These are phyloP conservation scores for Saksenaea vasiformis DNA, from an alignment of 371 early-diverging fungal genomes.

Conservation along the genomic window DNA sequence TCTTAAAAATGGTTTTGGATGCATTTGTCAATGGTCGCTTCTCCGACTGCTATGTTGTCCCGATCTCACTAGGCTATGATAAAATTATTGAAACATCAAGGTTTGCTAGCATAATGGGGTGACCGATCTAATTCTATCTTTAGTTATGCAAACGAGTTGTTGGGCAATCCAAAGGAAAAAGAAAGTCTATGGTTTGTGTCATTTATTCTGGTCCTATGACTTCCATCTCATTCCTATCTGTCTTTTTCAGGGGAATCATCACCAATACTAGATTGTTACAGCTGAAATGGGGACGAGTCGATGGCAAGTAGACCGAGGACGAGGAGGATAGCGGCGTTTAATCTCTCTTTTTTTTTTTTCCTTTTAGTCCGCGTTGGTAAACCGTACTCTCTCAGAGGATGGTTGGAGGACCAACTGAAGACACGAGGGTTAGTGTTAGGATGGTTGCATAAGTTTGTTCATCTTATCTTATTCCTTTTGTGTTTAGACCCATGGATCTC, in stretches of 20 bases:
- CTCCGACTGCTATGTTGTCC: slow-evolving; percentile 77
- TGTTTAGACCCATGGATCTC: slow-evolving; percentile 33
- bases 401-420: slow-evolving; percentile 61
- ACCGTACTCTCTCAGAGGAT: slow-evolving; percentile 72
- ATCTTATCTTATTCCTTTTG: not conserved
- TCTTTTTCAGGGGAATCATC: slow-evolving; percentile 43
- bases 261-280: slow-evolving; percentile 62
- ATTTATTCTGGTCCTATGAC: not conserved
- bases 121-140: not conserved
- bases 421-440: slow-evolving; percentile 47
- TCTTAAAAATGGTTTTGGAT: slow-evolving; percentile 82
- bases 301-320: slow-evolving; percentile 32
- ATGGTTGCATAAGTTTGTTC: not conserved
- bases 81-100: slow-evolving; percentile 85
- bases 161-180: slow-evolving; percentile 84
- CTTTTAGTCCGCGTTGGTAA: slow-evolving; percentile 75
- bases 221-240: not conserved
- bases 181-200: slow-evolving; percentile 65
- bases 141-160: slow-evolving; percentile 67
- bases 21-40: slow-evolving; percentile 64
- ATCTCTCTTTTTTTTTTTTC: slow-evolving; percentile 13
- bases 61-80: slow-evolving; percentile 88
- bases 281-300: slow-evolving; percentile 79
- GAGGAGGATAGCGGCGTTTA: not conserved
- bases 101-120: slow-evolving; percentile 15